Base-by-base conservation (phyloP, 306 rosid species). In the Crotalaria pallida region DNA sequence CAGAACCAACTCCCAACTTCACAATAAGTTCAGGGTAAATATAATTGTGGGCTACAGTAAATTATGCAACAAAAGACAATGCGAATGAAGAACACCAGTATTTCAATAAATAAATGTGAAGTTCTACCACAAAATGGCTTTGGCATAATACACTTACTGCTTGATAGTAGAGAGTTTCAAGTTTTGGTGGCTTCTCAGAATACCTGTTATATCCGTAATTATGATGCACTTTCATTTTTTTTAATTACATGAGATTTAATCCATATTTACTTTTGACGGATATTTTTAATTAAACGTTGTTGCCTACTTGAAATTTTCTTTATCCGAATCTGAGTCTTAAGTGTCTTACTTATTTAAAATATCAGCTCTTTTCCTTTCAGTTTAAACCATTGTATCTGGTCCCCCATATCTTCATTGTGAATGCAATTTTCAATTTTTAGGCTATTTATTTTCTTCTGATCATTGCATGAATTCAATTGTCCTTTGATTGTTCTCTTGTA, bases 311-410 rank as follows among this genome's bases (percentile, higher is more conserved):
- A 33, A 10, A 34, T 34, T 73, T 13, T 68, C n/a, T 15, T 45
- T 70, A 64, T 71, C 57, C n/a, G n/a, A n/a, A n/a, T n/a, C n/a
- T 65, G 75, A 29, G 47, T 74, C 22, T 55, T 18, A 56, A 45
- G 51, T 72, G 57, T 52, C 1, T 71, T 41, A 11, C 50, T 19
- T 50, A 63, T 59, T 70, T 63, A 61, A 77, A 26, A 49, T 59
- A 69, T 51, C 43, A 60, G 74, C 61, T 41, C 69, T 50, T 52
- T 58, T 41, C 36, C 19, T 79, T 73, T 79, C 48, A 51, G 10
- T 38, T 40, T 29, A 27, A 24, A 40, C 24, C 36, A 9, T 56
- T 51, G 22, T 62, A 27, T 24, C 1, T 47, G 29, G 61, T 56
- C 41, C 63, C 51, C 21, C 26, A 16, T 45, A 58, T 56, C 73